A percentile compares a stretch with the other conserved stretches of the same genome.
Evolutionary conservation across 1,284 basidiomycete genomes (phyloP).

Genomic region (Omphalotus olearius): DNA sequence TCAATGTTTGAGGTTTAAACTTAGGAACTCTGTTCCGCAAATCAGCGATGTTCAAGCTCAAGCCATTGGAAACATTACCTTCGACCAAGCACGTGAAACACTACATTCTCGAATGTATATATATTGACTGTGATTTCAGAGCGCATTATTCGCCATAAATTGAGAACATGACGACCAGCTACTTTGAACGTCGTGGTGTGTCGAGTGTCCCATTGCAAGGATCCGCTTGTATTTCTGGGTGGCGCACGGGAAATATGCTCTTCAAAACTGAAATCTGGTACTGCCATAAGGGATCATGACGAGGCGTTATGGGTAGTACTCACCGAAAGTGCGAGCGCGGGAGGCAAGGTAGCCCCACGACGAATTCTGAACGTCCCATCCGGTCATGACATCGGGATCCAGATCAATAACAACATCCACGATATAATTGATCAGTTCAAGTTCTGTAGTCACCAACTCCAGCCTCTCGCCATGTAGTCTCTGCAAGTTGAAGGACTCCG

Average conservation of each 20-base stretch:
- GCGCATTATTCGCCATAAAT: constrained; percentile 91
- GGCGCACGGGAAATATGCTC: constrained; percentile 72
- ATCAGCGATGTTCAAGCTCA: neutral
- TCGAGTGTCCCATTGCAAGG: constrained; percentile 71
- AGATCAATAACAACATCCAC: constrained; percentile 74
- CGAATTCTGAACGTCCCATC: constrained; percentile 87
- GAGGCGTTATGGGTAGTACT: constrained; percentile 17
- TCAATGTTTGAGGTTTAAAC: constrained; percentile 67
- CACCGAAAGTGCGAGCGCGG: constrained; percentile 66
- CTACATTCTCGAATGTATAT: constrained; percentile 91
- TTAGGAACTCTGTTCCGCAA: constrained; percentile 61
- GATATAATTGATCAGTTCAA: constrained; percentile 80
- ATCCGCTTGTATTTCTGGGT: constrained; percentile 32
- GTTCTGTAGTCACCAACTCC: constrained; percentile 65
- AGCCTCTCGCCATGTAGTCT: constrained; percentile 43
- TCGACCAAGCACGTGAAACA: constrained; percentile 71
- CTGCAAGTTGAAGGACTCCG: constrained; percentile 31
- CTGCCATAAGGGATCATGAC: constrained; percentile 1
- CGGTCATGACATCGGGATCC: constrained; percentile 90
- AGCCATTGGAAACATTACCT: constrained; percentile 44
- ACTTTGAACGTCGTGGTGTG: constrained; percentile 85
- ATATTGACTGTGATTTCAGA: constrained; percentile 76
- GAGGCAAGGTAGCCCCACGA: constrained; percentile 90
- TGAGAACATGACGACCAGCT: constrained; percentile 86
- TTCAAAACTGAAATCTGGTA: constrained; percentile 61